Base-by-base conservation (phyloP, 208 protist species). In the Leishmania braziliensis region DNA sequence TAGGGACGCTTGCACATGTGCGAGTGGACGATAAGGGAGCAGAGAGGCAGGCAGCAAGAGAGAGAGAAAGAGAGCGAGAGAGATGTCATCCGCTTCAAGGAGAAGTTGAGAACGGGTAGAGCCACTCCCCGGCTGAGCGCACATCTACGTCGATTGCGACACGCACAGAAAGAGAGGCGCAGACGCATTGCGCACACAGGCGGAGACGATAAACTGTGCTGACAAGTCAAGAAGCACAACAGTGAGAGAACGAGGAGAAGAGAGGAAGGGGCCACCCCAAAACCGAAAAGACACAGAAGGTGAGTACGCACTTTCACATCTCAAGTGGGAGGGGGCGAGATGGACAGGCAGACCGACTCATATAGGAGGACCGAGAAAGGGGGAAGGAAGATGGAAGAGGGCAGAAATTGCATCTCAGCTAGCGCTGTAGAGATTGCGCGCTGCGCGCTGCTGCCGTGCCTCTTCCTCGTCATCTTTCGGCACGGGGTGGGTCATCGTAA, bases 401-500 rank as follows among this genome's bases (percentile, higher is more conserved):
- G 23, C 56, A 63, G 51, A 51, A 74, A 65, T 87, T 46, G 39
- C 68, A 51, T 20, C 39, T 73, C 74, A 77, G 53, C n/a, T 18
- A 16, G 53, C 39, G 36, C 54, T 77, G 78, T 96, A 94, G 0
- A 95, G 77, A 62, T 92, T 84, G 54, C 87, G 85, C 3, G 84
- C 88, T 9, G 86, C 84, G 12, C 80, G 84, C 65, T 92, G 88
- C 86, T 90, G 87, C 82, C 87, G 88, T 56, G 70, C 58, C 54
- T 89, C 84, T n/a, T 91, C 89, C 50, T 88, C 83, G 66, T 92
- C 85, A n/a, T 93, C 84, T 72, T 88, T 79, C 5, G 90, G 91
- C 1, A 83, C 81, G 1, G 91, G 93, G 78, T 96, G 89, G 50
- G 91, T 95, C 82, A 96, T 83, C 80, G 91, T 90, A 79, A 95